phyloP scores from a whole-genome alignment of 352 stramenopile genomes.

The Phytophthora hybrid region DNA sequence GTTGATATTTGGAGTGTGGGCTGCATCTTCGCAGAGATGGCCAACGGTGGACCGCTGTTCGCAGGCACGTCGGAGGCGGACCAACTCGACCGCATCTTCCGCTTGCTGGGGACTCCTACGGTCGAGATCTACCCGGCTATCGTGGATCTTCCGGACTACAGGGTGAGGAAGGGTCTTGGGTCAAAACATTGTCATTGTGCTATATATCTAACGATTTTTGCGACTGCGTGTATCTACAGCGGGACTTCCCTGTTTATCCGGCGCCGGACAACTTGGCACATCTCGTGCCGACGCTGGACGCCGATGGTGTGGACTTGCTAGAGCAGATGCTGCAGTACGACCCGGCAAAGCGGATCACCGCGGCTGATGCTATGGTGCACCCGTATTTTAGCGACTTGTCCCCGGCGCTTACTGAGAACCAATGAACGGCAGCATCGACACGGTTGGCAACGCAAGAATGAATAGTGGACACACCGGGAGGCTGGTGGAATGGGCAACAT shows the following conservation, averaged over 20 bases:
- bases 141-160: conserved; percentile 97
- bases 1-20: conserved; percentile 99
- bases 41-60: conserved; percentile 94
- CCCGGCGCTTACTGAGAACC: conserved; percentile 70
- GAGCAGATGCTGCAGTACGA: conserved; percentile 92
- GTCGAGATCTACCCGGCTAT: conserved; percentile 96
- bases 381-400: conserved; percentile 96
- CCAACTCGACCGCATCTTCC: conserved; percentile 99
- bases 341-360: conserved; percentile 93
- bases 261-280: conserved; percentile 87
- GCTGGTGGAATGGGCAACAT: conserved; percentile 23
- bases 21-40: conserved; percentile 99
- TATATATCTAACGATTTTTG: conserved; percentile 14
- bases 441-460: conserved; percentile 26
- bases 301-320: conserved; percentile 93
- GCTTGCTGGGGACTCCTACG: conserved; percentile 95
- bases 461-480: conserved; percentile 21
- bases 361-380: conserved; percentile 96
- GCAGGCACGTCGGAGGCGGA: conserved; percentile 97
- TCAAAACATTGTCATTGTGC: neutral
- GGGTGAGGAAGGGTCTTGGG: conserved; percentile 54
- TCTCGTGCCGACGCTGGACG: conserved; percentile 93
- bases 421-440: conserved; percentile 34
- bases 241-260: conserved; percentile 93
- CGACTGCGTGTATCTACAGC: conserved; percentile 43